Percentiles rank a stretch among this genome's conserved stretches.
Evolutionary conservation across 2,329 filamentous ascomycete genomes (phyloP).

Genomic region (Lachnellula cervina): DNA sequence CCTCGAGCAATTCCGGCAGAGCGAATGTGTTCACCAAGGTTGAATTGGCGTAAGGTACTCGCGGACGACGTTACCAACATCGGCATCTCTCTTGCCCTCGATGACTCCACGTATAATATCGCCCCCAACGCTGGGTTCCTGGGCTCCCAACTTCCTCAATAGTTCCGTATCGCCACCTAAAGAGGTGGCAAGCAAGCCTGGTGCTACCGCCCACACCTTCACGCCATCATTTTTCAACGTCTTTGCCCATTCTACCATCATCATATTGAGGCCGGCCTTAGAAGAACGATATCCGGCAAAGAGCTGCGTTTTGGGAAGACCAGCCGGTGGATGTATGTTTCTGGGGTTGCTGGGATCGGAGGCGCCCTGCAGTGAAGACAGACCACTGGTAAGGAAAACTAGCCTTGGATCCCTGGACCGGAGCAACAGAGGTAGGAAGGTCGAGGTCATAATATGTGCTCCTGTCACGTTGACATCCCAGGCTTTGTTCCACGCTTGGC

Average conservation of each 20-base stretch:
- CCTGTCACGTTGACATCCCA: constrained; percentile 41
- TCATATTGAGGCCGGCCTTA: constrained; percentile 44
- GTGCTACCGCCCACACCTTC: constrained; percentile 43
- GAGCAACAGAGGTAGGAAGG: constrained; percentile 38
- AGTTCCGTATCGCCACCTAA: constrained; percentile 32
- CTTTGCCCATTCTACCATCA: constrained; percentile 41
- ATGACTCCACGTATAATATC: constrained; percentile 36
- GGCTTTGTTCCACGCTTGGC: constrained; percentile 35
- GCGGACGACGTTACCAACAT: constrained; percentile 36
- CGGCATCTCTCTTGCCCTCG: constrained; percentile 36
- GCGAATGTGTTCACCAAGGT: not conserved
- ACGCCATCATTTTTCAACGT: constrained; percentile 43
- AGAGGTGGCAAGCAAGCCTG: constrained; percentile 44
- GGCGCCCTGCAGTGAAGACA: constrained; percentile 31
- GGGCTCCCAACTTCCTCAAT: constrained; percentile 25
- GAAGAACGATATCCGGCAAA: constrained; percentile 36
- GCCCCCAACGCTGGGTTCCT: constrained; percentile 34
- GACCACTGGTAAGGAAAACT: constrained; percentile 42
- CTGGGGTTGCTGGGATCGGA: constrained; percentile 9
- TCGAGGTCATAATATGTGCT: constrained; percentile 32
- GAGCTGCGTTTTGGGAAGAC: constrained; percentile 10
- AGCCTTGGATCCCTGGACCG: constrained; percentile 39
- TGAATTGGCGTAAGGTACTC: not conserved
- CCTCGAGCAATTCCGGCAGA: not conserved
- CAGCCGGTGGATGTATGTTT: constrained; percentile 11